Percentiles rank a stretch among this genome's conserved stretches.
phyloP scores from a whole-genome alignment of 441 rosid genomes.

The Eutrema salsugineum region DNA sequence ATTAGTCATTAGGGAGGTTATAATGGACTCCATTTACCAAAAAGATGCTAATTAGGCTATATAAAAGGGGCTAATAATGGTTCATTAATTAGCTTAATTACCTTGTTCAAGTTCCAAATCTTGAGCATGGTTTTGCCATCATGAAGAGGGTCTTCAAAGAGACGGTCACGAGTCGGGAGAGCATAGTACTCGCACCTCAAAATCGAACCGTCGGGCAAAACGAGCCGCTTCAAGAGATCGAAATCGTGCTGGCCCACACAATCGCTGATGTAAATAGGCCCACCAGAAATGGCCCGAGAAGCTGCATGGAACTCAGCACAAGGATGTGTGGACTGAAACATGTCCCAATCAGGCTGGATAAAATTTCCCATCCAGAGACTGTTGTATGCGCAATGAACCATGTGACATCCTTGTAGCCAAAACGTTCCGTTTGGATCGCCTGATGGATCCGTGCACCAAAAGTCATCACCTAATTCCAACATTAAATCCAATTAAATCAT shows the following conservation, averaged over 20 bases:
- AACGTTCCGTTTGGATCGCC: constrained; percentile 91
- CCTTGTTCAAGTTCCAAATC: constrained; percentile 90
- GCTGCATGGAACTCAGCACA: constrained; percentile 89
- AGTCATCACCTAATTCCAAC: constrained; percentile 67
- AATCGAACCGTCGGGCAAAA: constrained; percentile 67
- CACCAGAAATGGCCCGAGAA: constrained; percentile 79
- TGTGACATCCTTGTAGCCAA: constrained; percentile 98
- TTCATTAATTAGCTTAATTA: neutral
- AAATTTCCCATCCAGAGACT: constrained; percentile 98
- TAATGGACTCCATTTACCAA: neutral
- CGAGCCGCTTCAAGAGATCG: constrained; percentile 51
- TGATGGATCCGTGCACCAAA: constrained; percentile 94
- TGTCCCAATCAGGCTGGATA: constrained; percentile 96
- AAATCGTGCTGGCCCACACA: constrained; percentile 75
- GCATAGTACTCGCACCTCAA: constrained; percentile 67
- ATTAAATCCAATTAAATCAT: neutral
- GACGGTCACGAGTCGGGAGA: constrained; percentile 78
- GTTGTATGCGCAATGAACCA: constrained; percentile 95
- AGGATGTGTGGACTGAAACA: constrained; percentile 90
- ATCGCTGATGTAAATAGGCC: constrained; percentile 78
- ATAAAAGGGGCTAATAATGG: neutral
- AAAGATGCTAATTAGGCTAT: neutral
- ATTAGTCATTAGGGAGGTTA: neutral
- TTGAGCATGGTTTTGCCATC: constrained; percentile 90
- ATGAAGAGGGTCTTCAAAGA: constrained; percentile 72